Conservation (phyloP, 768 basidiomycete species). For the Leccinum variicolor region DNA sequence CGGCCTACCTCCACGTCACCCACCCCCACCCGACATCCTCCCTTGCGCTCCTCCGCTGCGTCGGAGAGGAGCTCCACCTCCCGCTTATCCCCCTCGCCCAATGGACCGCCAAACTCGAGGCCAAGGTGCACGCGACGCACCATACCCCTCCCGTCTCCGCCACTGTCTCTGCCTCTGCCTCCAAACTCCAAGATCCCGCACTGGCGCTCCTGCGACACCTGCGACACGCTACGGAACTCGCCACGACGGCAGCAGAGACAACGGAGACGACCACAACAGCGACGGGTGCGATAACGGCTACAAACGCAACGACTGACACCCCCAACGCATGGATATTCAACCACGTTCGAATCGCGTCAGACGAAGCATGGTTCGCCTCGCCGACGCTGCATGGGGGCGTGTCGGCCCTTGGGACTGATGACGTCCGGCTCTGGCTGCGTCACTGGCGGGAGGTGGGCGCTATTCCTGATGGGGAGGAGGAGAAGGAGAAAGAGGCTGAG, state of each 20-base stretch:
- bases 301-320: neutral
- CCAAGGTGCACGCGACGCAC: neutral
- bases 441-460: constrained; percentile 8
- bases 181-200: constrained; percentile 1
- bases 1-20: constrained; percentile 7
- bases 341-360: neutral
- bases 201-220: constrained; percentile 1
- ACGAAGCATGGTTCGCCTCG: constrained; percentile 9
- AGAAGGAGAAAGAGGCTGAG: neutral
- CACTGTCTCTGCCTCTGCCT: neutral
- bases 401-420: neutral
- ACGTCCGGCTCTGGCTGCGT: constrained; percentile 8
- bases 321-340: neutral
- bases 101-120: constrained; percentile 11
- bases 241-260: neutral
- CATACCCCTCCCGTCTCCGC: neutral
- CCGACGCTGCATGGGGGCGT: constrained; percentile 5
- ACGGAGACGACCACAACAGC: neutral
- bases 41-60: constrained; percentile 5
- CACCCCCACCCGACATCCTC: constrained; percentile 11
- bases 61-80: constrained; percentile 5
- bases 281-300: neutral
- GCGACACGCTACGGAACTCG: neutral
- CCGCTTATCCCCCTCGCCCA: constrained; percentile 10
- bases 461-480: neutral